These are phyloP conservation scores for Lotus japonicus DNA, from an alignment of 306 rosid genomes.

Conservation along the genomic window DNA sequence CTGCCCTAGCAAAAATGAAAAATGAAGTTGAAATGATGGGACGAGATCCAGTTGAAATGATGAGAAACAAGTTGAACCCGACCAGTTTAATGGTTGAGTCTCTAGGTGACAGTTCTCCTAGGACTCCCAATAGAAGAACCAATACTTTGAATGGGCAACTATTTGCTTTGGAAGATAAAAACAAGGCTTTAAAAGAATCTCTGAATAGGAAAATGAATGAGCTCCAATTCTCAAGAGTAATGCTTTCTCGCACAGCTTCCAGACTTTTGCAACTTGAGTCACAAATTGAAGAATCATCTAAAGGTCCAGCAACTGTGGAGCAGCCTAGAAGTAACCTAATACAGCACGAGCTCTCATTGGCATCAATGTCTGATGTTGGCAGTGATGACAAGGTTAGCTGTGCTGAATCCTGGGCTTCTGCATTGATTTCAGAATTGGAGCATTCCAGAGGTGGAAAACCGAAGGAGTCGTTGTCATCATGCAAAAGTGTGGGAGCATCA, in stretches of 20 bases:
- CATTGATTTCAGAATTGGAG: conserved; percentile 70
- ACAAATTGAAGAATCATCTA: conserved; percentile 35
- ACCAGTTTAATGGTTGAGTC: conserved; percentile 38
- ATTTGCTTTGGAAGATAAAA: conserved; percentile 69
- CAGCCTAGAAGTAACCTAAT: conserved; percentile 33
- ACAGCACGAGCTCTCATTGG: conserved; percentile 44
- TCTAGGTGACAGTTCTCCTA: conserved; percentile 43
- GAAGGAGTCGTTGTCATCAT: conserved; percentile 35
- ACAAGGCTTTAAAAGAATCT: conserved; percentile 56
- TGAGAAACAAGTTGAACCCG: conserved; percentile 47
- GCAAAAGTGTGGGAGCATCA: conserved; percentile 50
- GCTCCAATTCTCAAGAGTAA: conserved; percentile 64
- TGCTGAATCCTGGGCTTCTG: conserved; percentile 75
- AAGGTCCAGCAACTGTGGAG: conserved; percentile 35
- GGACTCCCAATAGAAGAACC: conserved; percentile 39
- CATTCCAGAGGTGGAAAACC: conserved; percentile 53
- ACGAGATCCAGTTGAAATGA: conserved; percentile 45
- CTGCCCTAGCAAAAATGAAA: conserved; percentile 77
- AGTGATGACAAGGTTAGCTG: conserved; percentile 78
- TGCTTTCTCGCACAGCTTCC: conserved; percentile 57
- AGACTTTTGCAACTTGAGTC: conserved; percentile 49
- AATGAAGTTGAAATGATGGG: conserved; percentile 82
- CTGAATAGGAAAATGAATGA: conserved; percentile 56
- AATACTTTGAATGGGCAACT: conserved; percentile 47
- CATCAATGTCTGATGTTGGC: conserved; percentile 65